Evolutionary conservation across 345 rosid genomes (phyloP).

Genomic region (Pistacia atlantica): DNA sequence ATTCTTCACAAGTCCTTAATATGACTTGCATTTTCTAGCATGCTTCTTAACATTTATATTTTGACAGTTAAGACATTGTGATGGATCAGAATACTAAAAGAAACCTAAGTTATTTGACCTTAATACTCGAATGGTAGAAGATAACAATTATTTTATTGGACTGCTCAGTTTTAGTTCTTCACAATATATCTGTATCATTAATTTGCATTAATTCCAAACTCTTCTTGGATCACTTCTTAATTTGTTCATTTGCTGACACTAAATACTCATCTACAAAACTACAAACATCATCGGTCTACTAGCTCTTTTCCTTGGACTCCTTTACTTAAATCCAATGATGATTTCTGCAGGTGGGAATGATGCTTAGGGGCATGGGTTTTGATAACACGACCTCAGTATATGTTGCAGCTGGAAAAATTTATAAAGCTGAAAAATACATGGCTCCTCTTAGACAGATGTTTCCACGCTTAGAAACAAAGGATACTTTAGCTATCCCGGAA

Average conservation of each 20-base stretch:
- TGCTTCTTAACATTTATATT: background rate
- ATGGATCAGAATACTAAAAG: background rate
- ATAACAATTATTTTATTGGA: background rate
- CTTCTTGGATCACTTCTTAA: background rate
- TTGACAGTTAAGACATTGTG: background rate
- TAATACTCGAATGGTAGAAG: background rate
- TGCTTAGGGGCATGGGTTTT: slow-evolving; percentile 99
- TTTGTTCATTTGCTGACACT: background rate
- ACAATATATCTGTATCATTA: background rate
- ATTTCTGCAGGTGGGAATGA: slow-evolving; percentile 81
- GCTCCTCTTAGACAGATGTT: slow-evolving; percentile 91
- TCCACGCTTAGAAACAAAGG: slow-evolving; percentile 89
- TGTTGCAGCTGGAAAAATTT: slow-evolving; percentile 90
- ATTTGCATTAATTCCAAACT: background rate
- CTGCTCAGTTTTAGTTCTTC: background rate
- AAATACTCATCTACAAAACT: too few species aligned
- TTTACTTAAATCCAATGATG: background rate
- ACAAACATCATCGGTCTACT: background rate
- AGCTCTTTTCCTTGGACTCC: background rate
- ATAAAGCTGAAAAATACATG: slow-evolving; percentile 85
- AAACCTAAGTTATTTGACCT: background rate
- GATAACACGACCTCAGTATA: slow-evolving; percentile 73
- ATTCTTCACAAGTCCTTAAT: too few species aligned
- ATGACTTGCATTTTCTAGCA: too few species aligned
- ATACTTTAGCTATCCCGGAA: slow-evolving; percentile 70